A percentile compares a stretch with the other conserved stretches of the same genome.
Conservation (phyloP, 2,329 filamentous ascomycete genomes). For the Stagonosporopsis vannaccii region DNA sequence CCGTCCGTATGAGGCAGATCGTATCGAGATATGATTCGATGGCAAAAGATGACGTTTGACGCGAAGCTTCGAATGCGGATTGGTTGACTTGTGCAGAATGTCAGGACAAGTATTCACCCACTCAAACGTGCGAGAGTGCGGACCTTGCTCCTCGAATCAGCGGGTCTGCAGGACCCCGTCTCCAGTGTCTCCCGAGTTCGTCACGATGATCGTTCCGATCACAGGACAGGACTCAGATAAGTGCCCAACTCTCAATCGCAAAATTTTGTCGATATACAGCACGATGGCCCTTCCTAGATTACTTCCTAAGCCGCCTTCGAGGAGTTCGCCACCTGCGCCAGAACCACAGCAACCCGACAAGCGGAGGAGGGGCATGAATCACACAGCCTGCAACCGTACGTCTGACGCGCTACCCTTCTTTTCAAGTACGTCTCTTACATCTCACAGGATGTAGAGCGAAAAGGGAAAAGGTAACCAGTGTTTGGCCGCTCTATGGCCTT, state of each 20-base stretch:
- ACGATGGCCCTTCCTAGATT: background rate
- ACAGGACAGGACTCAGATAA: background rate
- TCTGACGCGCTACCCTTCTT: background rate
- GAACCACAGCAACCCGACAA: background rate
- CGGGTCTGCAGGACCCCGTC: background rate
- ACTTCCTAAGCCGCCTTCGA: background rate
- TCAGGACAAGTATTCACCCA: background rate
- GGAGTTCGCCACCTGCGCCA: background rate
- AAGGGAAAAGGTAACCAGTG: background rate
- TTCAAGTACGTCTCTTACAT: background rate
- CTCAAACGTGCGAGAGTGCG: background rate
- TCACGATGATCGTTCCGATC: background rate
- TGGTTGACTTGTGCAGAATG: background rate
- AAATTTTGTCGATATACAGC: background rate
- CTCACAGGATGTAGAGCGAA: background rate
- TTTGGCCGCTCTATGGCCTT: background rate
- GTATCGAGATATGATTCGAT: background rate
- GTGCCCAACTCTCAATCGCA: background rate
- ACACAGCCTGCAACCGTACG: constrained; percentile 5
- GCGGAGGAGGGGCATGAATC: background rate
- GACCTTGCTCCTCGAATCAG: background rate
- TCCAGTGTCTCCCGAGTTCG: background rate
- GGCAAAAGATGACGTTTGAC: background rate
- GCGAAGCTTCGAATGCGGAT: background rate
- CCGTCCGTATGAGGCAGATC: background rate